Evolutionary conservation across 2,329 filamentous ascomycete genomes (phyloP), one percentile per base, ranked within the genome.

Genomic region (Paracoccidioides brasiliensis): DNA sequence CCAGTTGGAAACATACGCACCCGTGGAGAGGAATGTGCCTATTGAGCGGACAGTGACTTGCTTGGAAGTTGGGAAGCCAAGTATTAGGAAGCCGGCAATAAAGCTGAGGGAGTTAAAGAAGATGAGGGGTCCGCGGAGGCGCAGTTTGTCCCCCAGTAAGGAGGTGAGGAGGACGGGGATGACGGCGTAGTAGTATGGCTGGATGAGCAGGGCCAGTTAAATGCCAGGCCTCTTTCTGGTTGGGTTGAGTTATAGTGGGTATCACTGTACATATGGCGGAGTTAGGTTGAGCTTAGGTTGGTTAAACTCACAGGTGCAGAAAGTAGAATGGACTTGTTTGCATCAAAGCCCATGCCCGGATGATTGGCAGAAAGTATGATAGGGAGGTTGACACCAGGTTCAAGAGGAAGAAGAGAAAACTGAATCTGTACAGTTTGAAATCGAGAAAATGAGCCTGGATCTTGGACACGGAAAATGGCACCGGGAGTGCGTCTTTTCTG

Each of bases 1-100:
- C 82, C 83, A 86, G 59, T 86, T 86, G 3, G 78, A 80, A 3
- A 86, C 76, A 59, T 85, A 86, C 0, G 83, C 82, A 0, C 83
- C 83, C 0, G 83, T 86, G 0, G 82, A 81, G 1, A 86, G 74
- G 65, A 79, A 85, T 0, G 80, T 81, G 7, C 83, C 83, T 35
- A 83, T 71, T 59, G 85, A 85, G 50, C 83, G 77, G 3, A 82
- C 80, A 0, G 80, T 73, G 53, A 83, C 78, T 55, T 83, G 76
- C 12, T 72, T 69, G 3, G 67, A 70, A 32, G 63, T 56, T 0
- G 78, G 72, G 63, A 85, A 82, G 1, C 83, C 83, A 3, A 86
- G 74, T 78, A 86, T 81, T 59, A 78, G 74, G 66, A 86, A 85
- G 2, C 83, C 83, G 0, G 75, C 70, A 56, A 86, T 80, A 5